A percentile compares a stretch with the other conserved stretches of the same genome.
Evolutionary conservation across 768 basidiomycete genomes (phyloP).

Genomic region (Suillus subalutaceus): DNA sequence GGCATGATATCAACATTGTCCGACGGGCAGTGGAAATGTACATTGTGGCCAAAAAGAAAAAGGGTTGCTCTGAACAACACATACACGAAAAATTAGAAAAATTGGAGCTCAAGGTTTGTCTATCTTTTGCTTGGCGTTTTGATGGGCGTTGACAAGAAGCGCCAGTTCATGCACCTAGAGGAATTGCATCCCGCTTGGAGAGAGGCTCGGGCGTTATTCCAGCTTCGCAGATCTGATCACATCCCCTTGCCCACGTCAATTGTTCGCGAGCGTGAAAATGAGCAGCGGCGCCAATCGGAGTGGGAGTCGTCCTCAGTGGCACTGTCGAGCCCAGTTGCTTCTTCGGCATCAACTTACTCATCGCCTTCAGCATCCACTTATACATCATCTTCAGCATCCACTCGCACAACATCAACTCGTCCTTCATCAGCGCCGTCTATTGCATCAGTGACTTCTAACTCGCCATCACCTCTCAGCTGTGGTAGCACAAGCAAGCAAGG

Average conservation of each 20-base stretch:
- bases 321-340: neutral
- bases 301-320: neutral
- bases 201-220: slow-evolving; percentile 4
- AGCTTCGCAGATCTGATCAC: neutral
- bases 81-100: slow-evolving; percentile 2
- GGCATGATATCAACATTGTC: neutral
- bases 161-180: slow-evolving; percentile 2
- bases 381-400: neutral
- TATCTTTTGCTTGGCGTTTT: neutral
- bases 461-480: neutral
- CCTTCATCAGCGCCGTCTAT: neutral
- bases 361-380: neutral
- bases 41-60: slow-evolving; percentile 3
- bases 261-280: neutral
- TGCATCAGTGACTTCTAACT: neutral
- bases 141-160: neutral
- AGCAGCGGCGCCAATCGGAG: neutral
- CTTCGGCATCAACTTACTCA: neutral
- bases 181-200: neutral
- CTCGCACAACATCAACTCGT: neutral
- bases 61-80: neutral
- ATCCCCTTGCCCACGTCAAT: neutral
- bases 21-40: neutral
- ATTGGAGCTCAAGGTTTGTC: neutral
- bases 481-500: neutral